Base-by-base conservation (phyloP, 352 stramenopile genomes). In the Blastocystis hominis region DNA sequence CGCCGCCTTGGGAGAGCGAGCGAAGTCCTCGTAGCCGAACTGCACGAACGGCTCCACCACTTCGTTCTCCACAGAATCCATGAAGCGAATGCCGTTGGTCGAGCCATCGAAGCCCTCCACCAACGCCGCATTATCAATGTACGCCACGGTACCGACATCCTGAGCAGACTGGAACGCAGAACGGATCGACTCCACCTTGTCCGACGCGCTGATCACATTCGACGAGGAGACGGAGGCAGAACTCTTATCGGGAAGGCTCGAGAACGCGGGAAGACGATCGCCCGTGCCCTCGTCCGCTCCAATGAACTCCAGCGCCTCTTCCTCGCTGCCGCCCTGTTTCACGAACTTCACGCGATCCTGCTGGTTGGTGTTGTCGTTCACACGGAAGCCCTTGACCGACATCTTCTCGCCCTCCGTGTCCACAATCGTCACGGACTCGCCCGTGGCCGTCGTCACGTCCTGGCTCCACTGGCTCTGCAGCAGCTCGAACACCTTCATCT, bases 21-120 rank as follows among this genome's bases (percentile, higher is more conserved):
- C 72, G n/a, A 68, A 64, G 15, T 84, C 72, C 50, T 84, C 72
- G 38, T 84, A 66, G 20, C 72, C 72, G 72, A 84, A 84, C 72
- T 84, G 59, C 44, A 68, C 53, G n/a, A 34, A 17, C 1, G 72
- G 72, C 34, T 64, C 34, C 66, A 77, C 38, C 30, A 69, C 50
- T 7, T 68, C 46, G 20, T 7, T 30, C 46, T 44, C 54, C 15
- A 17, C n/a, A 10, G 10, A 15, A 20, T 84, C 72, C 17, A 84
- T 4, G 50, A 84, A 84, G 34, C 53, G 47, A 2, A 84, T 50
- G 5, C 38, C 50, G 24, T 84, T 17, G 4, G 72, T 84, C n/a
- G 72, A 63, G 9, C n/a, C 56, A 42, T 68, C 72, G n/a, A 84
- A 53, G 1, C 72, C 72, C 4, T 69, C 55, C 53, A 84, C 50